Evolutionary conservation across 2,329 filamentous ascomycete species (phyloP).

Genomic region (Epichloe sibirici): DNA sequence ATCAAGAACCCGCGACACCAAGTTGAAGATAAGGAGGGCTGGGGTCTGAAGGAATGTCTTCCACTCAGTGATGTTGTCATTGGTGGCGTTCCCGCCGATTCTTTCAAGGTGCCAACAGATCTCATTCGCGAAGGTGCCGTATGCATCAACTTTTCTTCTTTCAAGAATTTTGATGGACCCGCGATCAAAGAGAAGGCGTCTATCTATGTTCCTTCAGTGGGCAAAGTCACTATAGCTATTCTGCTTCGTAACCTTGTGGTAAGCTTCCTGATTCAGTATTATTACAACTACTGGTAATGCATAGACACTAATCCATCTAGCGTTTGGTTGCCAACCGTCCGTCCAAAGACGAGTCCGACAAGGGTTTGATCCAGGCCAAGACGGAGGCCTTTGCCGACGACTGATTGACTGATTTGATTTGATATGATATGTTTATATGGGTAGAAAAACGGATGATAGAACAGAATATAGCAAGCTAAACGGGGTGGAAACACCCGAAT

Average conservation of each 20-base stretch:
- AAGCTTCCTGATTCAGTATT: conserved; percentile 24
- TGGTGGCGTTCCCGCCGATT: conserved; percentile 76
- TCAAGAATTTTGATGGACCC: conserved; percentile 77
- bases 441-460: background rate
- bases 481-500: too few relatives aligned
- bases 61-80: conserved; percentile 91
- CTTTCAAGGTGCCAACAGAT: conserved; percentile 79
- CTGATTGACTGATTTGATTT: conserved; percentile 16
- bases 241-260: conserved; percentile 81
- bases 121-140: conserved; percentile 80
- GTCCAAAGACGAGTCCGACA: conserved; percentile 24
- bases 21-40: conserved; percentile 70
- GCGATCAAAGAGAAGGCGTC: conserved; percentile 91
- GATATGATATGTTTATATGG: too few relatives aligned
- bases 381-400: conserved; percentile 30
- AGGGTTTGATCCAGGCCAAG: conserved; percentile 24
- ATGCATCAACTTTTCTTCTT: conserved; percentile 98
- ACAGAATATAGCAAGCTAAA: background rate
- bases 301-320: conserved; percentile 21
- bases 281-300: background rate
- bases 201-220: conserved; percentile 93
- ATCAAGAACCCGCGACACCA: conserved; percentile 78
- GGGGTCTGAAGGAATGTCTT: conserved; percentile 68
- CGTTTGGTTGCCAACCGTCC: conserved; percentile 40
- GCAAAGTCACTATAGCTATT: conserved; percentile 93